A percentile compares a stretch with the other conserved stretches of the same genome.
These are phyloP conservation scores for Galium porrigens DNA, from an alignment of 305 asterid species.

Conservation along the genomic window DNA sequence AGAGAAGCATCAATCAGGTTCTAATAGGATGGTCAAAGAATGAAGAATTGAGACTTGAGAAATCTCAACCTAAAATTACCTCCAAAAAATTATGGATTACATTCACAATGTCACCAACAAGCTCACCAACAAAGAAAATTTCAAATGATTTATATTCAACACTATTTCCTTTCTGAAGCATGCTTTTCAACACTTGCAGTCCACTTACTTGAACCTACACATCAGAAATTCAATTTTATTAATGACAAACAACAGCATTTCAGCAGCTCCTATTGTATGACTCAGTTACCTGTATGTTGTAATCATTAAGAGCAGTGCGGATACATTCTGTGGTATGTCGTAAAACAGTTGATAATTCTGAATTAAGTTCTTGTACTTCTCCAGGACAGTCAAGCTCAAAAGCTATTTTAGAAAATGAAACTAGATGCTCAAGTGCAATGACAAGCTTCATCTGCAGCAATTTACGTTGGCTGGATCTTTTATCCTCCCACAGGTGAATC, in stretches of 20 bases:
- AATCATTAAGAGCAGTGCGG: conserved; percentile 43
- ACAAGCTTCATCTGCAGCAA: conserved; percentile 69
- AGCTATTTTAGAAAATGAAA: conserved; percentile 45
- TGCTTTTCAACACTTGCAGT: conserved; percentile 64
- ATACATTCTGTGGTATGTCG: conserved; percentile 43
- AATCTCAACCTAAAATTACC: conserved; percentile 27
- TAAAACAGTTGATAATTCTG: conserved; percentile 35
- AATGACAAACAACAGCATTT: conserved; percentile 17
- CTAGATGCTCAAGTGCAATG: conserved; percentile 48
- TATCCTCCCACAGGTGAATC: conserved; percentile 52
- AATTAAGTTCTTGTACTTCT: conserved; percentile 34
- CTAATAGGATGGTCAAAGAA: conserved; percentile 14
- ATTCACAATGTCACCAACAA: conserved; percentile 40
- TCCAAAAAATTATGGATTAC: conserved; percentile 35
- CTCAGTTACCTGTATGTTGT: conserved; percentile 51
- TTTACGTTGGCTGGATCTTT: conserved; percentile 46
- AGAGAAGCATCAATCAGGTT: conserved; percentile 23
- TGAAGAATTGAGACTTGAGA: conserved; percentile 3
- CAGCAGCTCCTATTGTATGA: conserved; percentile 12
- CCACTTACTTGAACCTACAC: conserved; percentile 72
- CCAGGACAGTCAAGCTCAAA: conserved; percentile 36
- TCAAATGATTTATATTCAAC: conserved; percentile 32
- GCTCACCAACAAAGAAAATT: conserved; percentile 72
- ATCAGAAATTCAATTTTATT: conserved; percentile 12
- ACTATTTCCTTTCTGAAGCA: conserved; percentile 48